A percentile compares a stretch with the other conserved stretches of the same genome.
Conservation (phyloP, 1,284 basidiomycete species). For the Ganoderma sinense region DNA sequence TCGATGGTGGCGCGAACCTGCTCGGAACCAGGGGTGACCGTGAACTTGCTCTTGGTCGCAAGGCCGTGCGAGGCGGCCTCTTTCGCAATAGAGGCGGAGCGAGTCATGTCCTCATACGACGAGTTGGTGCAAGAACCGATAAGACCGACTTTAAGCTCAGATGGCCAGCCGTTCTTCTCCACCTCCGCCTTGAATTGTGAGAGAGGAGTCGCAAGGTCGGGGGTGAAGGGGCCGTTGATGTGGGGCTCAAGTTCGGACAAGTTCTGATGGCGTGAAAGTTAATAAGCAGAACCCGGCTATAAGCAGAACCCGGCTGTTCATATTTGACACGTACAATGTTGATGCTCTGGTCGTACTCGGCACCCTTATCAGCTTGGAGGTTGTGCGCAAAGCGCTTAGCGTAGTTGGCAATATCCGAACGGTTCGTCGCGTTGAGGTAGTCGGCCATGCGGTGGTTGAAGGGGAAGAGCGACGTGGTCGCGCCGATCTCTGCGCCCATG, state of each 20-base stretch:
- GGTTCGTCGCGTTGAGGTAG: constrained; percentile 95
- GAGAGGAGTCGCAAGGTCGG: constrained; percentile 94
- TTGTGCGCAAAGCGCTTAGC: constrained; percentile 93
- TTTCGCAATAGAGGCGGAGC: constrained; percentile 92
- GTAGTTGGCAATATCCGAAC: constrained; percentile 88
- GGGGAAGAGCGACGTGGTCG: constrained; percentile 98
- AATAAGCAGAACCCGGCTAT: background rate
- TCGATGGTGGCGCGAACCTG: constrained; percentile 98
- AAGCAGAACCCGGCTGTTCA: background rate
- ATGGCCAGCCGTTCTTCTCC: constrained; percentile 97
- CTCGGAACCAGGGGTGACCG: constrained; percentile 98
- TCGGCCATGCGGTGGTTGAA: constrained; percentile 95
- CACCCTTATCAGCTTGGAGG: constrained; percentile 88
- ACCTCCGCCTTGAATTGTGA: constrained; percentile 94
- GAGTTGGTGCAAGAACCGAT: constrained; percentile 99
- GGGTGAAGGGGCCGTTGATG: constrained; percentile 99
- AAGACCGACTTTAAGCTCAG: constrained; percentile 95
- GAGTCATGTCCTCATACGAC: constrained; percentile 99
- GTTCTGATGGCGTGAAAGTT: constrained; percentile 61
- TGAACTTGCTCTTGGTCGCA: constrained; percentile 93
- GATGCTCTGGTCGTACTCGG: constrained; percentile 95
- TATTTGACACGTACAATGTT: constrained; percentile 73
- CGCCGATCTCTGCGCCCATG: constrained; percentile 99
- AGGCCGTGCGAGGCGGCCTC: constrained; percentile 92
- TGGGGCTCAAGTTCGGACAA: constrained; percentile 97